Evolutionary conservation across 129 eudicot genomes (phyloP), one percentile per base, ranked within the genome.

Genomic region (Chrysanthemum lavandulifolium): DNA sequence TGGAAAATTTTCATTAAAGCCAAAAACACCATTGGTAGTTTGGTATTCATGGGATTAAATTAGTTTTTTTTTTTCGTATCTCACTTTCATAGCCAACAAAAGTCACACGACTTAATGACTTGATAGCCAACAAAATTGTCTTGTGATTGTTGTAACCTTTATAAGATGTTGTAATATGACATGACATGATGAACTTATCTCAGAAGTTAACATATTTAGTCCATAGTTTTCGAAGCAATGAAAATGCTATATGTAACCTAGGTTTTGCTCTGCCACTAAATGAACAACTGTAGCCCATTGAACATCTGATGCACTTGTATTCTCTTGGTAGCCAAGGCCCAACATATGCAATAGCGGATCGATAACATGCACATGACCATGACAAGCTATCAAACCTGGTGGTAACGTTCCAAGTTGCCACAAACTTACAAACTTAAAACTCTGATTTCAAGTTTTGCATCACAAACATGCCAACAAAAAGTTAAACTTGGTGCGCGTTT

Each of bases 371-470:
- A 89, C 89, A 48, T 93, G 92, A 11, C 98, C 95, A 63, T 87
- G 98, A 80, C 89, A 93, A 47, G 98, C 96, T 77, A 92, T 89
- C 48, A 92, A 83, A 40, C 96, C 96, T 45, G 96, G 96, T 70
- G 98, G 98, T 72, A 92, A 81, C 12, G 96, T 92, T 72, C 96
- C 98, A 23, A 92, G 86, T 68, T 92, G 98, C 96, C 96, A 92
- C 80, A 92, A 80, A 84, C 98, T 92, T 74, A 92, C 27, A 25
- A 25, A 25, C 27, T 25, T 25, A 25, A 1, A 67, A 73, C 21
- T 92, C 96, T 21, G 98, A 89, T 67, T 89, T 87, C 88, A 92
- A 72, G 80, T 92, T 92, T 95, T 92, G 95, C 88, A 40, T 52
- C 15, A 76, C 10, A 59, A 75, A 73, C 27, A 25, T 25, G 27